A percentile compares a stretch with the other conserved stretches of the same genome.
phyloP scores from a whole-genome alignment of 805 yeast species.

The Yamadazyma philogaea region DNA sequence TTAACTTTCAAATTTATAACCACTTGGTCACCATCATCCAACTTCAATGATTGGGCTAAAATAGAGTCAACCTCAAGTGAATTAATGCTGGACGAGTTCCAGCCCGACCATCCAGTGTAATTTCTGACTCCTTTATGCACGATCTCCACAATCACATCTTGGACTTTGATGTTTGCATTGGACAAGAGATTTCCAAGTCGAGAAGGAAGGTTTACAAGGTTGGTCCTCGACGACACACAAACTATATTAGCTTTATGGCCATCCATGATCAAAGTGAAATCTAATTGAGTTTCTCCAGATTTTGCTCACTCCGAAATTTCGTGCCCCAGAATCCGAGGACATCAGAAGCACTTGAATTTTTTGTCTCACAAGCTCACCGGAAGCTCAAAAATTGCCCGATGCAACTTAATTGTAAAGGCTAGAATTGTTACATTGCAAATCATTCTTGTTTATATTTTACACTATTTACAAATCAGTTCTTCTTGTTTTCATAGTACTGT shows the following conservation, averaged over 20 bases:
- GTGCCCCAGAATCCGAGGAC: constrained; percentile 7
- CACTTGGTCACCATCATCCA: constrained; percentile 40
- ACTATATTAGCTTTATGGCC: constrained; percentile 28
- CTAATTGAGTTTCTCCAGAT: constrained; percentile 13
- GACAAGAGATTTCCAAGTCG: constrained; percentile 43
- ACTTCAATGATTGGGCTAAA: constrained; percentile 51
- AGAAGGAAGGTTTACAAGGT: constrained; percentile 55
- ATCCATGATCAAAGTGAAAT: constrained; percentile 26
- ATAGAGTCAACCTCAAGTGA: constrained; percentile 63
- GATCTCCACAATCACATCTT: constrained; percentile 53
- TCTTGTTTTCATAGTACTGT: constrained; percentile 14
- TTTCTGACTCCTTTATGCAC: constrained; percentile 25
- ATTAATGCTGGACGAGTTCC: constrained; percentile 32
- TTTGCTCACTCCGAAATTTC: constrained; percentile 3
- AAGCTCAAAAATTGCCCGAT: background rate
- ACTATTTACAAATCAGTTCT: constrained; percentile 2
- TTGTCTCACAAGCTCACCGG: too few species aligned
- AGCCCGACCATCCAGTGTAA: constrained; percentile 70
- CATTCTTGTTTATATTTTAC: background rate
- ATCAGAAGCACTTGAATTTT: background rate
- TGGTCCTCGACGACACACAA: constrained; percentile 39
- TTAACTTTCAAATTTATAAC: constrained; percentile 47
- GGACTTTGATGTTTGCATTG: constrained; percentile 53
- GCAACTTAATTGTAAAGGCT: too few species aligned
- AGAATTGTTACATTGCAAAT: too few species aligned